Base-by-base conservation (phyloP, 495 filamentous ascomycete genomes). In the Hypomontagnella submonticulosa region DNA sequence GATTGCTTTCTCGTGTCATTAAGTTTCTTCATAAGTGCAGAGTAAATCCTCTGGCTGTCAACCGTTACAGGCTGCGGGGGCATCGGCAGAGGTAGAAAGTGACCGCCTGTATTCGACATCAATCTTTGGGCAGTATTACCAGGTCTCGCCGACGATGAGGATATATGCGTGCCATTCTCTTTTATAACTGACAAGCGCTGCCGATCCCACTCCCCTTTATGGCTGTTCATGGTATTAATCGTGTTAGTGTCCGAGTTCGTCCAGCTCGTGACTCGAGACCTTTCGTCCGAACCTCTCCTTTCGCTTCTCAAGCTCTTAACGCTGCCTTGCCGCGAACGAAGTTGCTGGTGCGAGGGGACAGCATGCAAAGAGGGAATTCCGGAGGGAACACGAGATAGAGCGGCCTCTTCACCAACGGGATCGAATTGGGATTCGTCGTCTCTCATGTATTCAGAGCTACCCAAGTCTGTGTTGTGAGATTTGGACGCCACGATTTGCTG, bases 231-330 rank as follows among this genome's bases (percentile, higher is more conserved):
- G 27, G 76, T 81, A 23, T 77, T 74, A 3, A 81, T 70, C 4
- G 80, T 84, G 42, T 75, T 82, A 0, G 76, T 74, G 0, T 75
- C 79, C 4, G 82, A 93, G 66, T 88, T 83, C 4, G 84, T 82
- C 91, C 90, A 92, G 71, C 91, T 94, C 11, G 89, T 92, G 37
- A 92, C 83, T 12, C 89, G 82, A 52, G 90, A 92, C 48, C 77
- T 83, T 13, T 85, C 84, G 19, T 86, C 83, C 18, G 76, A 81
- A 8, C 81, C 53, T 49, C 76, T 75, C 11, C 67, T 61, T 73
- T 85, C 81, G 66, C 82, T 88, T 59, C 72, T 73, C 6, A 79
- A 68, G 49, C 81, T 86, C 36, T 81, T 78, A 12, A 87, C 64
- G 57, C 85, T 88, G 12, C 83, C 83, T 56, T 77, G 68, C 16